phyloP scores from a whole-genome alignment of 306 rosid genomes.

The Casuarina cunninghamiana region DNA sequence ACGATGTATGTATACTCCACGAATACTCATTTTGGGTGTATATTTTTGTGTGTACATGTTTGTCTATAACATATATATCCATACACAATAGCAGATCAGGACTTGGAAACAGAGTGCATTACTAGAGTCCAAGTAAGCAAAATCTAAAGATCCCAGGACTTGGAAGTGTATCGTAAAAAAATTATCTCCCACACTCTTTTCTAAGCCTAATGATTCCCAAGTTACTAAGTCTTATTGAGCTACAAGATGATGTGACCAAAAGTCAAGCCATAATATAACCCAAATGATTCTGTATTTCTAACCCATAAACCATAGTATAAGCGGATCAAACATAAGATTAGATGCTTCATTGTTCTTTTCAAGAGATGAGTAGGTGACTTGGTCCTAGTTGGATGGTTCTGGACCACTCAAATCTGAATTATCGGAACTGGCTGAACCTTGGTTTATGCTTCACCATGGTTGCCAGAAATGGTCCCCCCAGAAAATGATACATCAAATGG shows the following conservation, averaged over 20 bases:
- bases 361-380: background rate
- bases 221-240: background rate
- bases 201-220: background rate
- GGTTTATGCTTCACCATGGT: background rate
- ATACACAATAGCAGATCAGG: background rate
- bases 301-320: background rate
- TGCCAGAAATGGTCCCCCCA: background rate
- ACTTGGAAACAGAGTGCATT: background rate
- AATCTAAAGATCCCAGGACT: background rate
- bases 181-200: background rate
- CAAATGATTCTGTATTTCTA: background rate
- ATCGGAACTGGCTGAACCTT: background rate
- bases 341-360: background rate
- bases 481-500: background rate
- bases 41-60: conserved; percentile 12
- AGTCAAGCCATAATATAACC: background rate
- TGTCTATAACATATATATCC: background rate
- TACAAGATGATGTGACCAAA: background rate
- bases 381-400: background rate
- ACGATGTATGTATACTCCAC: background rate
- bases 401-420: too few relatives aligned
- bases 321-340: background rate
- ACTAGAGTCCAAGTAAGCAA: background rate
- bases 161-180: background rate
- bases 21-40: too few relatives aligned